phyloP scores from a whole-genome alignment of 768 basidiomycete genomes.

The Hydnum rufescens region DNA sequence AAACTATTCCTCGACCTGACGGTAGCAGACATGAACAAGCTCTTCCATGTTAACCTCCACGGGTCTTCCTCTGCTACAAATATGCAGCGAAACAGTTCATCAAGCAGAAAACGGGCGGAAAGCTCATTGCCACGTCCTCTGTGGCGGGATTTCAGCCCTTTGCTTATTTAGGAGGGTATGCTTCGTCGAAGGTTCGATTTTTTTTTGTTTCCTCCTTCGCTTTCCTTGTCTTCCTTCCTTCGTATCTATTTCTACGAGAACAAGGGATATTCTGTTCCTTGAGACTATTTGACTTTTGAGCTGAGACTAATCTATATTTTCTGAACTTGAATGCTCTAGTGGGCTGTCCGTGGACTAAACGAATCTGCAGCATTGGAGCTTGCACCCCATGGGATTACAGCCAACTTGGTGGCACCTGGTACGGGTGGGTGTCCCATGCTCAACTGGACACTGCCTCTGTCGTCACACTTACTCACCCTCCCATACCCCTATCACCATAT shows the following conservation, averaged over 20 bases:
- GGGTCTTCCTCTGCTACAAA: constrained; percentile 42
- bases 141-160: constrained; percentile 17
- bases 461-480: neutral
- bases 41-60: constrained; percentile 32
- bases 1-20: neutral
- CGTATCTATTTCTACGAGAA: too few relatives aligned
- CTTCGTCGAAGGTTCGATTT: neutral
- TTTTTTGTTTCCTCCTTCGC: too few relatives aligned
- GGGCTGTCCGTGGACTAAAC: constrained; percentile 14
- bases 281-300: neutral
- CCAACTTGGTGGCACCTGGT: neutral
- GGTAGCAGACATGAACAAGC: neutral
- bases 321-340: constrained; percentile 11
- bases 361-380: constrained; percentile 10
- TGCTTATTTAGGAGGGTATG: neutral
- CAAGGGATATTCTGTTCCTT: too few relatives aligned
- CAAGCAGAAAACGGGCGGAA: constrained; percentile 29
- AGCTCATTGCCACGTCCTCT: constrained; percentile 34
- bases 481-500: neutral
- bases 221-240: too few relatives aligned
- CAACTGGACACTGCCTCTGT: neutral
- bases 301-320: constrained; percentile 7
- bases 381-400: neutral
- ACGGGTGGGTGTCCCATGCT: neutral
- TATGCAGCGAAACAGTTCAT: constrained; percentile 45